These are phyloP conservation scores for Mycocentrospora acerina DNA, from an alignment of 2,329 filamentous ascomycete species.

Conservation along the genomic window DNA sequence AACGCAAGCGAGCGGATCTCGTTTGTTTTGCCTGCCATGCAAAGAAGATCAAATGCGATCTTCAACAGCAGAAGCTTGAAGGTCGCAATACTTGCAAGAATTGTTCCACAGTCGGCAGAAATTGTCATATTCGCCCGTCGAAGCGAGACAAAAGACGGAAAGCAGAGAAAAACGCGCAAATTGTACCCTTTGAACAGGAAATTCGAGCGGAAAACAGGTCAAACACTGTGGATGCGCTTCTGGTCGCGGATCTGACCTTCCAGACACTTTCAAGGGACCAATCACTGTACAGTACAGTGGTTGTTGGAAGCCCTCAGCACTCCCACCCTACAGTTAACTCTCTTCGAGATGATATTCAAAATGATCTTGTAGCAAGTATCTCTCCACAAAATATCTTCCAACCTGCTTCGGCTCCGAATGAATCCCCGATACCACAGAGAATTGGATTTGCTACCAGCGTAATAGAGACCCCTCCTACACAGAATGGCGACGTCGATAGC, in stretches of 20 bases:
- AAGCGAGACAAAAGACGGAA: conserved; percentile 19
- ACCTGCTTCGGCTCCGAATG: neutral
- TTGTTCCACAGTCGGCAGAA: conserved; percentile 9
- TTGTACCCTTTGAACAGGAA: no score
- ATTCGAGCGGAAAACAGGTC: conserved; percentile 2
- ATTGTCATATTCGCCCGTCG: conserved; percentile 17
- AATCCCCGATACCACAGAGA: conserved; percentile 6
- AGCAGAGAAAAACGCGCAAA: neutral
- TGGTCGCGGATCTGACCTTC: conserved; percentile 13
- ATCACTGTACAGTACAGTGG: neutral
- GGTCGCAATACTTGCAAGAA: conserved; percentile 16
- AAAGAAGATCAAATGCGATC: conserved; percentile 24
- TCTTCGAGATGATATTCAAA: conserved; percentile 3
- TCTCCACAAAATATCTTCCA: conserved; percentile 10
- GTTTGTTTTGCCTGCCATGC: conserved; percentile 20
- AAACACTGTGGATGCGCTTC: conserved; percentile 12
- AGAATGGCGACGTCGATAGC: conserved; percentile 19
- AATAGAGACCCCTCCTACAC: conserved; percentile 15
- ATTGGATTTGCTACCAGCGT: conserved; percentile 7
- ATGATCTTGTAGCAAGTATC: conserved; percentile 4
- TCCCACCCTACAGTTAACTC: conserved; percentile 8
- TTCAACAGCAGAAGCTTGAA: conserved; percentile 11
- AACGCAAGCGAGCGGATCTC: conserved; percentile 22
- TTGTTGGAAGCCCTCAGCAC: neutral
- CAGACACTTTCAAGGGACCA: conserved; percentile 2